phyloP scores from a whole-genome alignment of 352 stramenopile genomes.

The Phytophthora constricta region DNA sequence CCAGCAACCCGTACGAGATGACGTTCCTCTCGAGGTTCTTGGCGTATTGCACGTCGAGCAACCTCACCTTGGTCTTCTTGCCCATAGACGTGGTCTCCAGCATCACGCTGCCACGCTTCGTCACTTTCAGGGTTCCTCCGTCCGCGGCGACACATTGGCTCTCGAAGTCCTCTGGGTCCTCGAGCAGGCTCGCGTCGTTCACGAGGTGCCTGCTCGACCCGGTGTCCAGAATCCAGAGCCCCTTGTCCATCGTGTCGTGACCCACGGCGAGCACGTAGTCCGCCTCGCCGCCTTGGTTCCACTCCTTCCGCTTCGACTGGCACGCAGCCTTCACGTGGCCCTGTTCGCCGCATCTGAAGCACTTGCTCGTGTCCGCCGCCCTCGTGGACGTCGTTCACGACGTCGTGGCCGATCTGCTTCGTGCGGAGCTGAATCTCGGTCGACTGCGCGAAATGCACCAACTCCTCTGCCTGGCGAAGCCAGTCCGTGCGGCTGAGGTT shows the following conservation, averaged over 20 bases:
- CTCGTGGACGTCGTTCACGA: constrained; percentile 17
- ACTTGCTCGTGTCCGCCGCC: constrained; percentile 5
- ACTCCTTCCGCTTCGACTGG: neutral
- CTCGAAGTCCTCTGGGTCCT: constrained; percentile 12
- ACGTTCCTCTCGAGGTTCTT: constrained; percentile 26
- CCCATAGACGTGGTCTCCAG: constrained; percentile 3
- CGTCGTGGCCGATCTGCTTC: constrained; percentile 1
- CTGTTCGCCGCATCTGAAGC: constrained; percentile 9
- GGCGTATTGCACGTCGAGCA: constrained; percentile 16
- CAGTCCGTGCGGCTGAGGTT: constrained; percentile 14
- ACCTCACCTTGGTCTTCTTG: constrained; percentile 6
- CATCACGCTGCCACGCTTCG: constrained; percentile 15
- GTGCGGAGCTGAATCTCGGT: constrained; percentile 4
- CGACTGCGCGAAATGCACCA: constrained; percentile 30
- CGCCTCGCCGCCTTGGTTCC: neutral
- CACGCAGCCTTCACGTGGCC: constrained; percentile 10
- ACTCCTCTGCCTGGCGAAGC: constrained; percentile 25
- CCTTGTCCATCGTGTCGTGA: neutral
- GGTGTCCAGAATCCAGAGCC: constrained; percentile 16
- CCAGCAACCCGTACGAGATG: constrained; percentile 25
- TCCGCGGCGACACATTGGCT: constrained; percentile 13
- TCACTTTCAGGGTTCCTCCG: neutral
- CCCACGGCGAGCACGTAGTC: constrained; percentile 13
- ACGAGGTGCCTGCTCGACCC: constrained; percentile 17
- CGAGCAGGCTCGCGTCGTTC: constrained; percentile 14